Evolutionary conservation across 148 eudicot genomes (phyloP), one percentile per base, ranked within the genome.

Genomic region (Nyssa sinensis): DNA sequence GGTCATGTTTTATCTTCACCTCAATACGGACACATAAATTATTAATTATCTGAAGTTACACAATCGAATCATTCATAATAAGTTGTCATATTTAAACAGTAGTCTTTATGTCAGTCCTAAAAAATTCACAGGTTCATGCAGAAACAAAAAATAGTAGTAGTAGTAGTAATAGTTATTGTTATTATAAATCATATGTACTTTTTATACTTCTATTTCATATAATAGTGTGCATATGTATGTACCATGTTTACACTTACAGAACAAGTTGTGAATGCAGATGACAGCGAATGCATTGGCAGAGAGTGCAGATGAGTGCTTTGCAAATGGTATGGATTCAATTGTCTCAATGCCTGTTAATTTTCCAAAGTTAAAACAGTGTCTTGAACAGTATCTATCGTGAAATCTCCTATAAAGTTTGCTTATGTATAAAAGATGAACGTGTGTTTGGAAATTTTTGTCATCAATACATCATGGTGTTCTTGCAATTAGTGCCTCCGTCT

Each of bases 271-370:
- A 70, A 64, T 76, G 87, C 94, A 94, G 98, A 93, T 94, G 96
- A 94, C 97, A 65, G 97, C 98, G n/a, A 94, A 94, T 70, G 86
- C 98, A 66, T 78, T 90, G 74, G 78, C 96, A 37, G 98, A 94
- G 77, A 94, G 96, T 74, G 92, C 97, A 39, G 96, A 94, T 7
- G 96, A 94, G 80, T 94, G 98, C 79, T 89, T 37, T 17, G 88
- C 91, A 19, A 92, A 89, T 77, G 98, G 98, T 73, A 94, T 94
- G 98, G 98, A 94, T 67, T 88, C 92, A 0, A 89, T 92, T 77
- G 86, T 94, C 75, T 87, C 98, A 32, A 94, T 92, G 83, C 98
- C 98, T 58, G 90, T 94, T 44, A 94, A 96, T 4, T 87, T 92
- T 53, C 90, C 83, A 69, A 92, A 80, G 80, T 81, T 94, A 75